Evolutionary conservation across 768 basidiomycete genomes (phyloP), one percentile per base, ranked within the genome.

Genomic region (Lactifluus pinguis): DNA sequence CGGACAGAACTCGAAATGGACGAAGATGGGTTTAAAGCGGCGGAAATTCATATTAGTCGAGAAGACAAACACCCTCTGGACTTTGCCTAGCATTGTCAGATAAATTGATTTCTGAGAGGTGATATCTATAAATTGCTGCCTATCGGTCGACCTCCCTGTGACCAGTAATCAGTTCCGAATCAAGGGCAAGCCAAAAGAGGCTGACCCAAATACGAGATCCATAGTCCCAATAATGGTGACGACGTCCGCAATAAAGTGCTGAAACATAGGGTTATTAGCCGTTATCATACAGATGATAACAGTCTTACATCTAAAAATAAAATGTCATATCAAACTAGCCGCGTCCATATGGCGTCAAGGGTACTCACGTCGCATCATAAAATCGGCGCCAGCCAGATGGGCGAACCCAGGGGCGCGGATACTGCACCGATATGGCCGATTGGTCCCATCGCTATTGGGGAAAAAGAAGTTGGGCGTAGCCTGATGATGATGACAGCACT

Each of bases 201-300:
- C 91, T 68, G 80, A 91, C 84, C 94, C 94, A 71, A 97, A 95
- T 70, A 97, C 94, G 65, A 95, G 83, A 79, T 97, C 92, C 95
- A 97, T 95, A 49, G 95, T 98, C 68, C 97, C 97, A 71, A 98
- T 97, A 71, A 99, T 89, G 51, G 95, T 86, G 53, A 99, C 95
- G 47, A 89, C 94, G 69, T 98, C 95, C 6, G 93, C 92, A 61
- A 97, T 78, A 83, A 89, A 87, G 75, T 92, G 91, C 86, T 85
- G 71, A 48, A 68, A 59, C 53, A 60, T 57, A 55, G n/a, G 2
- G 25, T 25, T 17, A 38, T 63, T 30, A 54, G 67, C 69, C 36
- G 59, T 53, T 36, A 14, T 30, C 34, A 10, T 14, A 29, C 13
- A n/a, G 17, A 57, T 29, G 25, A n/a, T 48, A 45, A 64, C 1